These are phyloP conservation scores for Trichophyton mentagrophytes DNA, from an alignment of 2,329 filamentous ascomycete species.

Conservation along the genomic window DNA sequence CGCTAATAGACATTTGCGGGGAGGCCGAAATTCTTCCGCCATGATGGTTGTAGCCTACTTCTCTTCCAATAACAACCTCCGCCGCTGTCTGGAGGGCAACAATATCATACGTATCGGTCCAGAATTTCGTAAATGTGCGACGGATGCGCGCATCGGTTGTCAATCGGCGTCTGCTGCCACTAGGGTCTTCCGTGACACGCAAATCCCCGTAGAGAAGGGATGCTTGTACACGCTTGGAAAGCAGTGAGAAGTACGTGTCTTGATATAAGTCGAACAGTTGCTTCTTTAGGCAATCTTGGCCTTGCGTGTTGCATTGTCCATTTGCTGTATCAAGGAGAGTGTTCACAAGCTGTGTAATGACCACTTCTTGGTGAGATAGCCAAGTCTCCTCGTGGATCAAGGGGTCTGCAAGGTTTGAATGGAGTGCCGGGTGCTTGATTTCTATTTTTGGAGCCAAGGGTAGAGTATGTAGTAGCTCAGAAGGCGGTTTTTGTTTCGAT, in stretches of 20 bases:
- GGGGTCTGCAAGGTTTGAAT: conserved; percentile 43
- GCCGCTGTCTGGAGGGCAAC: conserved; percentile 39
- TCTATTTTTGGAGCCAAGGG: background rate
- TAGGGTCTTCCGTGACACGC: conserved; percentile 41
- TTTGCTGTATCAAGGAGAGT: conserved; percentile 35
- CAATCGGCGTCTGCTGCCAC: conserved; percentile 35
- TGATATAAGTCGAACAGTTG: conserved; percentile 44
- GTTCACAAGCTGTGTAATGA: conserved; percentile 49
- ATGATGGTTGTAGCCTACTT: conserved; percentile 15
- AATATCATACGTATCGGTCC: conserved; percentile 46
- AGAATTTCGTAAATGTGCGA: conserved; percentile 45
- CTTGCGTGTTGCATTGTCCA: conserved; percentile 11
- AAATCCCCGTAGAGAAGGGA: conserved; percentile 47
- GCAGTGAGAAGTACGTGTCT: conserved; percentile 34
- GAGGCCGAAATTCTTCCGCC: conserved; percentile 5
- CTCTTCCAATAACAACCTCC: conserved; percentile 48
- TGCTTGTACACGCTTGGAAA: conserved; percentile 47
- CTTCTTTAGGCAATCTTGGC: conserved; percentile 31
- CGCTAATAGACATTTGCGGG: background rate
- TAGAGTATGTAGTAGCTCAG: conserved; percentile 11
- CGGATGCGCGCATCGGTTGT: conserved; percentile 46
- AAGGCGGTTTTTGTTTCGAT: conserved; percentile 16
- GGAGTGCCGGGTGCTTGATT: conserved; percentile 38
- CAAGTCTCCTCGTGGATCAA: conserved; percentile 51
- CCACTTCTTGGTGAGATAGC: conserved; percentile 49